Evolutionary conservation across 768 basidiomycete species (phyloP).

Genomic region (Coprinellus micaceus): DNA sequence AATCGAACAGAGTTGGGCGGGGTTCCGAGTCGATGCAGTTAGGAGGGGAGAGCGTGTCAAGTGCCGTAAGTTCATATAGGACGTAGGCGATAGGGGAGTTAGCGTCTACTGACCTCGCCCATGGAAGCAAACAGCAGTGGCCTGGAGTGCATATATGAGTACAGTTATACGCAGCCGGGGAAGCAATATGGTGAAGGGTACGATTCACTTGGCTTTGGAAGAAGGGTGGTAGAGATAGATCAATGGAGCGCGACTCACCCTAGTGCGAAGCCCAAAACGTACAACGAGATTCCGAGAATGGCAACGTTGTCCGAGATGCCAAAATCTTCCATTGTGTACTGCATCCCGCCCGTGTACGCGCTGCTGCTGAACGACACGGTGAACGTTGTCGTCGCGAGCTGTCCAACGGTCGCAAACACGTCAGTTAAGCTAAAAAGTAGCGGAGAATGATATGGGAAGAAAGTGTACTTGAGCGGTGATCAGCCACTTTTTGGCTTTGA

Average conservation of each 20-base stretch:
- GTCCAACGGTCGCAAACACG: slow-evolving; percentile 10
- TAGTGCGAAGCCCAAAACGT: slow-evolving; percentile 60
- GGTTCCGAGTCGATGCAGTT: too few species aligned
- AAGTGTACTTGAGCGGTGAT: slow-evolving; percentile 48
- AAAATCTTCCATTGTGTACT: slow-evolving; percentile 41
- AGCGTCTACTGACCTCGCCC: slow-evolving; percentile 47
- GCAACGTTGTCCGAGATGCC: slow-evolving; percentile 49
- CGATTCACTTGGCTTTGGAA: too few species aligned
- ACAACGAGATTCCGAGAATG: slow-evolving; percentile 57
- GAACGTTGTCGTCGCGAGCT: slow-evolving; percentile 52
- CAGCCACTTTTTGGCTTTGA: slow-evolving; percentile 43
- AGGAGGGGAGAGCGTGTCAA: too few species aligned
- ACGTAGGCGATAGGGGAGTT: too few species aligned
- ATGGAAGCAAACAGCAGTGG: slow-evolving; percentile 56
- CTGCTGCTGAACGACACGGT: slow-evolving; percentile 60
- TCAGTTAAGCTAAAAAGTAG: not conserved
- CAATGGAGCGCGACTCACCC: slow-evolving; percentile 36
- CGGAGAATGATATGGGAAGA: not conserved
- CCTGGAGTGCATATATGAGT: slow-evolving; percentile 21
- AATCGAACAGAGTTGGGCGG: too few species aligned
- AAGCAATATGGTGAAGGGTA: not conserved
- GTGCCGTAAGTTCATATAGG: too few species aligned
- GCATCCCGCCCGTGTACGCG: slow-evolving; percentile 51
- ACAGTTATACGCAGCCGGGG: not conserved
- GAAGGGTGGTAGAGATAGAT: too few species aligned